Evolutionary conservation across 2,329 filamentous ascomycete genomes (phyloP).

Genomic region (Alternaria alternata): DNA sequence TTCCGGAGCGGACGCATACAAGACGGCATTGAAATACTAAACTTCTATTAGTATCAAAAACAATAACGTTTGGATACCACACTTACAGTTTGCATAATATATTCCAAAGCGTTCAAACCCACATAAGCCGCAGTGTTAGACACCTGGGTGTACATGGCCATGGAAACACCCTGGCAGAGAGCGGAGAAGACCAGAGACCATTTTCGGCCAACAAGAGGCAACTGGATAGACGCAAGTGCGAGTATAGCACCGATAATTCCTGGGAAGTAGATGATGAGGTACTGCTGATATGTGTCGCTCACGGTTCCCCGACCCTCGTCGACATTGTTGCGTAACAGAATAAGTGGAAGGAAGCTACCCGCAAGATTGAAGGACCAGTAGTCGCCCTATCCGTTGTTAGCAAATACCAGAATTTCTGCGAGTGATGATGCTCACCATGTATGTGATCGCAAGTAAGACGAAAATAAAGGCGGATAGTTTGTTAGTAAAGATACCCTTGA

Average conservation of each 20-base stretch:
- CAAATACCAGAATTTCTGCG: background rate
- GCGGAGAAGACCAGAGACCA: slow-evolving; percentile 42
- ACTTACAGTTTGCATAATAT: slow-evolving; percentile 45
- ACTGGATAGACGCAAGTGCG: slow-evolving; percentile 34
- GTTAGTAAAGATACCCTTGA: slow-evolving; percentile 41
- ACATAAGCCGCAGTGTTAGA: slow-evolving; percentile 36
- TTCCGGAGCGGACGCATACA: slow-evolving; percentile 42
- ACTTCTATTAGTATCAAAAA: background rate
- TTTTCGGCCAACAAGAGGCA: slow-evolving; percentile 40
- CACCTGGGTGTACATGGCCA: slow-evolving; percentile 45
- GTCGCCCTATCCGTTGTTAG: slow-evolving; percentile 26
- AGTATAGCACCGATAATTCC: slow-evolving; percentile 37
- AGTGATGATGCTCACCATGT: slow-evolving; percentile 27
- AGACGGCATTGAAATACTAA: slow-evolving; percentile 42
- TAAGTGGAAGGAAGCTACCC: slow-evolving; percentile 37
- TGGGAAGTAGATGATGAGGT: slow-evolving; percentile 42
- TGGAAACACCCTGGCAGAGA: slow-evolving; percentile 36
- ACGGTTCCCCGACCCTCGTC: slow-evolving; percentile 31
- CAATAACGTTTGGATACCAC: rapidly evolving
- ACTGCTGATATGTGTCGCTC: slow-evolving; percentile 38
- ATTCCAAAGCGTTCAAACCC: slow-evolving; percentile 41
- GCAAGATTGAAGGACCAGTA: slow-evolving; percentile 46
- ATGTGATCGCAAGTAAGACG: slow-evolving; percentile 35
- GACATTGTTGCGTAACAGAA: slow-evolving; percentile 42
- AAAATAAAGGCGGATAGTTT: slow-evolving; percentile 37